Base-by-base conservation (phyloP, 208 protist genomes). In the Phytomonas francai region DNA sequence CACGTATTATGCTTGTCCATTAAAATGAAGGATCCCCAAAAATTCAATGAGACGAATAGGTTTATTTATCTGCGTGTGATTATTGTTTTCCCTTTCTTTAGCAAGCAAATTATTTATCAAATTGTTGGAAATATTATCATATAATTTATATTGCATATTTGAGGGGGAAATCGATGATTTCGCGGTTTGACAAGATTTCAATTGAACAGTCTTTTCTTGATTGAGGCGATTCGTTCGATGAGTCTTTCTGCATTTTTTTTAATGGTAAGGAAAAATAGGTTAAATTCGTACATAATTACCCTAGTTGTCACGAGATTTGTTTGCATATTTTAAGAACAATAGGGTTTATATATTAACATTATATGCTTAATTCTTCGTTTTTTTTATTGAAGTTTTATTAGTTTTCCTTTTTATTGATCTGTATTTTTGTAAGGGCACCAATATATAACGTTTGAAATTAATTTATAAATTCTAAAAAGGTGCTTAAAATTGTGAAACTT, bases 1-100 rank as follows among this genome's bases (percentile, higher is more conserved):
- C 85, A 3, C 88, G 88, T 62, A 83, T 94, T 42, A 67, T 94
- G 28, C 61, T 83, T 12, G 74, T 85, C 19, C 71, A 84, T 63
- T 90, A 80, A 25, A 25, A 54, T 54, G 19, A 54, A 25, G 19
- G 8, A 54, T 54, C 1, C 0, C 0, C 25, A 54, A 54, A 54
- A 25, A 54, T 25, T 54, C 25, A 25, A 19, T 54, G 45, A 25
- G 45, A 54, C 0, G 25, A 0, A 54, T 19, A 54, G 19, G 25
- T 54, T 54, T 25, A 54, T 54, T 25, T 25, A 54, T 19, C 16
- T 25, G 45, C 19, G 6, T 54, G 45, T 54, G 5, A 54, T 54
- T 54, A 54, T 54, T 54, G 19, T 25, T 54, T 54, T 54, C 25
- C 5, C 22, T 54, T 54, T 1, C 25, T 19, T 25, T 22, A 8